Evolutionary conservation across 2,329 filamentous ascomycete species (phyloP), one percentile per base, ranked within the genome.

Genomic region (Sarocladiaceae sp.): DNA sequence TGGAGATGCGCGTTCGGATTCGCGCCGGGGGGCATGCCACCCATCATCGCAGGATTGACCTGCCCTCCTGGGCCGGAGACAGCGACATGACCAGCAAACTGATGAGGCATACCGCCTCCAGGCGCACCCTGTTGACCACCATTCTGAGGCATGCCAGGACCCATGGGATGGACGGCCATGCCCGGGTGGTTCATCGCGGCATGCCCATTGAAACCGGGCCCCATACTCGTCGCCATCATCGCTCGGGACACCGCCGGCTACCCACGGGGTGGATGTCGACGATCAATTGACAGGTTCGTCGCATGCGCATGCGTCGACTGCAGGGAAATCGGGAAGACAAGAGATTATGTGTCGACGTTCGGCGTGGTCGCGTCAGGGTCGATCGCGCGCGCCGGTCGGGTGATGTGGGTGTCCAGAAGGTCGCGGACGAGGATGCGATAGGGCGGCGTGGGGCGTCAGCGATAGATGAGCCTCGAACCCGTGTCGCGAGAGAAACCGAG

Each of bases 11-110:
- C 75, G n/a, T 80, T 84, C 47, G 78, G 78, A 44, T 71, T 75
- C 51, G 72, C 73, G 49, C 83, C 79, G 23, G 82, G 83, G 50
- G 84, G 83, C 80, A 90, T 87, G 47, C 77, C 82, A 51, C 69
- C 77, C 83, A 90, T 88, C 73, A 89, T 78, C 46, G 80, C 78
- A 55, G 85, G 82, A 59, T 80, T 86, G 52, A 87, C 82, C 59
- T 86, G 83, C 49, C 76, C 78, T 52, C 80, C 81, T 16, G 85
- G 83, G 27, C 78, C 83, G 47, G 85, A 85, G 21, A 84, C 84
- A 49, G 77, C 81, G 68, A 86, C 85, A 54, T 85, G 83, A 33
- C 56, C 60, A 27, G 65, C 66, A 54, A 82, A 73, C 63, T 86
- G 83, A 61, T 85, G 84, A 53, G 76, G 76, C 62, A 84, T 81